Evolutionary conservation across 2,329 filamentous ascomycete genomes (phyloP).

Genomic region (Fusarium sp.): DNA sequence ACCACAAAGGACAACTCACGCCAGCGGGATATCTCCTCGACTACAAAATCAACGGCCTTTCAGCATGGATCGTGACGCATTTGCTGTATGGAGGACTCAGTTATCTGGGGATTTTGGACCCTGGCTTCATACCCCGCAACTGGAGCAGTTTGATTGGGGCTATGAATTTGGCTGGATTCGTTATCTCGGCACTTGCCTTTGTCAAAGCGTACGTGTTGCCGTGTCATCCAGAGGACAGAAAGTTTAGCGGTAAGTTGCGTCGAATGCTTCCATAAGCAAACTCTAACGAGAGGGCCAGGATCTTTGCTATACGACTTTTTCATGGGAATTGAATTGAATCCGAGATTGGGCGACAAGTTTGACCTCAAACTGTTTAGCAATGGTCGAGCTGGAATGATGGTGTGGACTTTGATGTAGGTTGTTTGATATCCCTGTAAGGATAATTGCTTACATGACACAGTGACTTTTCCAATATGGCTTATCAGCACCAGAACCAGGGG

Average conservation of each 20-base stretch:
- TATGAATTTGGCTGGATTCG: conserved; percentile 51
- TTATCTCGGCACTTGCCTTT: conserved; percentile 46
- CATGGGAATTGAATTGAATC: conserved; percentile 60
- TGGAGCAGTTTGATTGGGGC: conserved; percentile 55
- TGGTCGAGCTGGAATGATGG: conserved; percentile 59
- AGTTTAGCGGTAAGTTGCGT: conserved; percentile 53
- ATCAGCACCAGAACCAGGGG: conserved; percentile 55
- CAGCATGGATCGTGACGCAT: conserved; percentile 55
- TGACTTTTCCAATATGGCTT: conserved; percentile 48
- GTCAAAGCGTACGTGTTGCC: conserved; percentile 54
- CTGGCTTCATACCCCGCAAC: conserved; percentile 55
- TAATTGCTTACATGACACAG: conserved; percentile 38
- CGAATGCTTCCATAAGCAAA: not conserved
- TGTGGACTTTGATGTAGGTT: conserved; percentile 58
- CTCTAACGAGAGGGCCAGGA: conserved; percentile 39
- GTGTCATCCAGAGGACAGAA: conserved; percentile 54
- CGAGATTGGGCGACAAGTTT: conserved; percentile 54
- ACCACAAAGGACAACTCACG: conserved; percentile 53
- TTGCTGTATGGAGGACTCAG: conserved; percentile 44
- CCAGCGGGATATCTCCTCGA: conserved; percentile 56
- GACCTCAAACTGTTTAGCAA: conserved; percentile 62
- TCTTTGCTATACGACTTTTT: conserved; percentile 57
- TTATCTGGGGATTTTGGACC: conserved; percentile 49
- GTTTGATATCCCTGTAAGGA: not conserved
- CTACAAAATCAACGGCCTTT: conserved; percentile 57